These are phyloP conservation scores for Eimeria falciformis DNA, from an alignment of 169 alveolate genomes.

Conservation along the genomic window DNA sequence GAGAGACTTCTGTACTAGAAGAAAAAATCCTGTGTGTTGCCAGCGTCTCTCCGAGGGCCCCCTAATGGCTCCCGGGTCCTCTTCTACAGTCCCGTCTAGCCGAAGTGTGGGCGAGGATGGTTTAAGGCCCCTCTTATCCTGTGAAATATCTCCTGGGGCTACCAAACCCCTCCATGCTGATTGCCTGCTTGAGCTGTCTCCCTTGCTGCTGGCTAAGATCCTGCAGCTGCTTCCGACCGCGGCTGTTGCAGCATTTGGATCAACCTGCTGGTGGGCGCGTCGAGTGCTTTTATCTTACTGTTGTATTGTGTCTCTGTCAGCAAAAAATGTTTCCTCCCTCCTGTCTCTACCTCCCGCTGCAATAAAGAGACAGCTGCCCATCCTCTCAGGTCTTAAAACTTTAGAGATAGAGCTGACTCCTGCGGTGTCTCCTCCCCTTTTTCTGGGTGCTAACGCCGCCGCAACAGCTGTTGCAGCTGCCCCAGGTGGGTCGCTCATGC, in stretches of 20 bases:
- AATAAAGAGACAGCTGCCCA: conserved; percentile 41
- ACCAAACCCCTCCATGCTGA: conserved; percentile 56
- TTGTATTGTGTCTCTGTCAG: conserved; percentile 52
- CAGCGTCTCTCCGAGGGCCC: neutral
- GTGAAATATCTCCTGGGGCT: neutral
- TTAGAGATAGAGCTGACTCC: conserved; percentile 67
- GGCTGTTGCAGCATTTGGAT: conserved; percentile 61
- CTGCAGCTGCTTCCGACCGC: conserved; percentile 56
- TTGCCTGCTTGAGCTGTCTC: conserved; percentile 53
- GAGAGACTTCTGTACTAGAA: conserved; percentile 36
- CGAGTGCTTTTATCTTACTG: conserved; percentile 59
- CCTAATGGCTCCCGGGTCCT: conserved; percentile 6
- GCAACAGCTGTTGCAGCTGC: conserved; percentile 56
- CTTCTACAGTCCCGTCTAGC: neutral
- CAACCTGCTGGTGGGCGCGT: conserved; percentile 65
- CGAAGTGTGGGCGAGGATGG: neutral
- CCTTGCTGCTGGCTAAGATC: conserved; percentile 61
- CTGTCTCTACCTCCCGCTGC: conserved; percentile 50
- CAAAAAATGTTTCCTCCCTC: conserved; percentile 59
- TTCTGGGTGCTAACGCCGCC: conserved; percentile 44
- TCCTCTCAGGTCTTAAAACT: conserved; percentile 43
- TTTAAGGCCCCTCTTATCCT: conserved; percentile 8
- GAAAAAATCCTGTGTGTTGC: neutral
- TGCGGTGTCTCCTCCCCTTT: conserved; percentile 44
- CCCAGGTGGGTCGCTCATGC: conserved; percentile 35